Evolutionary conservation across 2,329 filamentous ascomycete species (phyloP), one percentile per base, ranked within the genome.

Genomic region (Colletotrichum lupini): DNA sequence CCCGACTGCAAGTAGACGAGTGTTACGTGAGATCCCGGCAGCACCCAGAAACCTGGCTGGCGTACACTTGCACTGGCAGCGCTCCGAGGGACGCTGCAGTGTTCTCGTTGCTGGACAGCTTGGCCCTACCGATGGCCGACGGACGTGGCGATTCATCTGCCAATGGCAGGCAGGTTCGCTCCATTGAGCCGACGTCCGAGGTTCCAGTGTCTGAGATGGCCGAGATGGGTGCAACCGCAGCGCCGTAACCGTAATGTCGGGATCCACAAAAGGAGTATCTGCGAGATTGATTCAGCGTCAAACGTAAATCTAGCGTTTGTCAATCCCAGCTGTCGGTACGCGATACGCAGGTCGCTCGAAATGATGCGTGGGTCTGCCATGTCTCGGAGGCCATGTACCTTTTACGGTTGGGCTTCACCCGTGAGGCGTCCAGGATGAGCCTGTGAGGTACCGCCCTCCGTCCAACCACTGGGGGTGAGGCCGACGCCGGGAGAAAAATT

Each of bases 1-100:
- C 67, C 42, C 53, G 64, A 61, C 70, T 61, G 71, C 67, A 73
- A 63, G 56, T 66, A 61, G 71, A 66, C 67, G 56, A 73, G 56
- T 73, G 67, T 71, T 60, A 71, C 67, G 56, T 66, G 67, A 71
- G 71, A 73, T 66, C 71, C 71, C 61, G 56, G 71, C 67, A 71
- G 67, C 32, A 71, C 37, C 71, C 70, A 52, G 70, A 56, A 66
- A 61, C 55, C 71, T 71, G 60, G 71, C 67, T 71, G 67, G 71
- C 35, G 26, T 56, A 46, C 55, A 52, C 67, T 61, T 56, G 55
- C 59, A 70, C 28, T 22, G 14, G 42, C 42, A 37, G 37, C 59
- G 22, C 52, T n/a, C 37, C 37, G 35, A 49, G 35, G 53, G 28
- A 19, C 60, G 37, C 42, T 22, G 42, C 19, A 49, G 42, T 49